Evolutionary conservation across 1,139 yeast genomes (phyloP), one percentile per base, ranked within the genome.

Genomic region (Blastobotrys aristatus): DNA sequence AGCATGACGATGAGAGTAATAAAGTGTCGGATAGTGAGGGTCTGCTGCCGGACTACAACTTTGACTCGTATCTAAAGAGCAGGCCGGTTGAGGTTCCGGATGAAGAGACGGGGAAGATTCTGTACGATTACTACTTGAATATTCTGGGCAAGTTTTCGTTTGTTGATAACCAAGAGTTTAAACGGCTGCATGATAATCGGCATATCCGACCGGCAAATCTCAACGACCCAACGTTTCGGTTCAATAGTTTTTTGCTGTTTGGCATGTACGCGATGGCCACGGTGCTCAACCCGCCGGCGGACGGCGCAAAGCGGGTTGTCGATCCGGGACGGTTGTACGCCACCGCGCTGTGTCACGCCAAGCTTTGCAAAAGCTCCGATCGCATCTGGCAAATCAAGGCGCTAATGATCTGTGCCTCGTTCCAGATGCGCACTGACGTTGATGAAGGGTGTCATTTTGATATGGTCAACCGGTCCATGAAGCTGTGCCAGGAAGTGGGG

Each of bases 341-440:
- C 11, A 75, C 79, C 3, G 82, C 83, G 1, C 64, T 79, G 39
- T 67, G 82, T 41, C 78, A 77, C 56, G 69, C 77, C 7, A 66
- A 78, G 5, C 67, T 73, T 52, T 71, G 78, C 53, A 54, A 65
- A 18, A 63, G 69, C 35, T 49, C 46, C 7, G 60, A 69, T 22
- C 65, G 67, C 20, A 62, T 73, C 38, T 71, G 75, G 57, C 74
- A 72, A 54, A 67, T 79, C 31, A 80, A 77, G 57, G 66, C 79
- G 3, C 60, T 76, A 30, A 64, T 78, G 1, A 54, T 79, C 43
- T 65, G 79, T 18, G 75, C 78, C 4, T 65, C 76, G 26, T 77
- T 77, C 52, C 66, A 79, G 43, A 72, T 78, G 49, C 66, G 83
- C 57, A 76, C 82, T 2, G 84, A 79, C 56, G 68, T 74, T 43